Evolutionary conservation across 202 grass and related monocot genomes (phyloP).

Genomic region (Schoenoplectus tabernaemontani): DNA sequence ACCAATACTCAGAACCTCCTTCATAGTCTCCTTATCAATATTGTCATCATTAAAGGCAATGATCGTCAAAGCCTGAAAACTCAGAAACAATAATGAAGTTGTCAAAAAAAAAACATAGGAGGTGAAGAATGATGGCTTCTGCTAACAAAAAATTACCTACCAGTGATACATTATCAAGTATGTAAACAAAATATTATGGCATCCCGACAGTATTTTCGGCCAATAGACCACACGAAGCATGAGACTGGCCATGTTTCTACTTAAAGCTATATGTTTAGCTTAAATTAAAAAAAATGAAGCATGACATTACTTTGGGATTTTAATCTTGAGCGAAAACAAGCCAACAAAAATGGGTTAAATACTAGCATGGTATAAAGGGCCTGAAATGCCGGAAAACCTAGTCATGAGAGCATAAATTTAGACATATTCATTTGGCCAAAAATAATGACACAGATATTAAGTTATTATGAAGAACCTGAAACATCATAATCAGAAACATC

Average conservation of each 20-base stretch:
- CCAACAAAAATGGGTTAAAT: background rate
- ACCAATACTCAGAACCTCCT: constrained; percentile 67
- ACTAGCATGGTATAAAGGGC: background rate
- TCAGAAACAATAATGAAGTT: constrained; percentile 1
- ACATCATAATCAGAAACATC: constrained; percentile 99
- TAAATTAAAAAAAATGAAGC: background rate
- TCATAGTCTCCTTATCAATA: constrained; percentile 40
- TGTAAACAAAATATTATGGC: background rate
- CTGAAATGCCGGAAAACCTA: background rate
- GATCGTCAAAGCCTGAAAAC: constrained; percentile 62
- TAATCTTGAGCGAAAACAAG: constrained; percentile 1
- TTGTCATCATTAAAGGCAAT: constrained; percentile 65
- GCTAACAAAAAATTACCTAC: background rate
- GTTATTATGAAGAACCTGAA: constrained; percentile 52
- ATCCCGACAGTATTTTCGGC: background rate
- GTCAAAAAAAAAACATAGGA: background rate
- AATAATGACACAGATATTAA: constrained; percentile 35
- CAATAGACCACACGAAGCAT: background rate
- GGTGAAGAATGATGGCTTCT: background rate
- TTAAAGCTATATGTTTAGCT: background rate
- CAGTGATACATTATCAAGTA: background rate
- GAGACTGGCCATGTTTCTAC: background rate
- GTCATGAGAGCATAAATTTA: background rate
- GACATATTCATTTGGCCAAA: background rate
- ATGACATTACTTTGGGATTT: background rate